Conservation (phyloP, 2,329 filamentous ascomycete species). For the Cyphellophora attinorum region DNA sequence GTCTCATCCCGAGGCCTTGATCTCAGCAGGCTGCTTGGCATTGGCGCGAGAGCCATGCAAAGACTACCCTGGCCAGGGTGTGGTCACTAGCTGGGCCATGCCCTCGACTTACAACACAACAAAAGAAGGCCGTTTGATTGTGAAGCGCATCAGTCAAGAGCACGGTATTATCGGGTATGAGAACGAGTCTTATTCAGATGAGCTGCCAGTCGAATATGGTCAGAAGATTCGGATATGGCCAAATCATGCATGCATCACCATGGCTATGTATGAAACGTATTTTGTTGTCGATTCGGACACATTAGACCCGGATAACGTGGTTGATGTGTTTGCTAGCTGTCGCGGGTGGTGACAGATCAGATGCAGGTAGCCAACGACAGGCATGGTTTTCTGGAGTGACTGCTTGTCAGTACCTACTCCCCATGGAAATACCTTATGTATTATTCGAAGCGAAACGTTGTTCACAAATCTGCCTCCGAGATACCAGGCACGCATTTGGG, state of each 20-base stretch:
- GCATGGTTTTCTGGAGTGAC: too few species aligned
- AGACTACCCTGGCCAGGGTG: conserved; percentile 62
- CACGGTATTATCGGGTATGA: conserved; percentile 63
- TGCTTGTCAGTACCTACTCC: too few species aligned
- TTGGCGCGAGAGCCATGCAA: conserved; percentile 65
- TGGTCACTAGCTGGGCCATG: conserved; percentile 52
- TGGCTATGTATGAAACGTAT: conserved; percentile 63
- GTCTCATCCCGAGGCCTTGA: conserved; percentile 50
- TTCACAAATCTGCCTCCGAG: too few species aligned
- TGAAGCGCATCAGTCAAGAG: conserved; percentile 66
- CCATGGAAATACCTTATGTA: too few species aligned
- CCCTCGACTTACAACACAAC: conserved; percentile 22
- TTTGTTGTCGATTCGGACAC: conserved; percentile 57
- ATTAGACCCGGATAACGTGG: conserved; percentile 45
- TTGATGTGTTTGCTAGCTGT: conserved; percentile 69
- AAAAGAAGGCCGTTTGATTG: conserved; percentile 51
- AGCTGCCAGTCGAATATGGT: conserved; percentile 48
- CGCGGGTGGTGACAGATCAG: conserved; percentile 56
- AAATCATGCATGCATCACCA: conserved; percentile 72
- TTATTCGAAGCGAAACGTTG: too few species aligned
- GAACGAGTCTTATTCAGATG: conserved; percentile 21
- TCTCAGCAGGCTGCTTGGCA: conserved; percentile 60
- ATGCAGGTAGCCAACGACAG: too few species aligned
- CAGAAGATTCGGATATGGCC: conserved; percentile 65
- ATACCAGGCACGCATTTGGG: too few species aligned